A percentile compares a stretch with the other conserved stretches of the same genome.
Conservation (phyloP, 805 yeast genomes). For the Yarrowia bubula region DNA sequence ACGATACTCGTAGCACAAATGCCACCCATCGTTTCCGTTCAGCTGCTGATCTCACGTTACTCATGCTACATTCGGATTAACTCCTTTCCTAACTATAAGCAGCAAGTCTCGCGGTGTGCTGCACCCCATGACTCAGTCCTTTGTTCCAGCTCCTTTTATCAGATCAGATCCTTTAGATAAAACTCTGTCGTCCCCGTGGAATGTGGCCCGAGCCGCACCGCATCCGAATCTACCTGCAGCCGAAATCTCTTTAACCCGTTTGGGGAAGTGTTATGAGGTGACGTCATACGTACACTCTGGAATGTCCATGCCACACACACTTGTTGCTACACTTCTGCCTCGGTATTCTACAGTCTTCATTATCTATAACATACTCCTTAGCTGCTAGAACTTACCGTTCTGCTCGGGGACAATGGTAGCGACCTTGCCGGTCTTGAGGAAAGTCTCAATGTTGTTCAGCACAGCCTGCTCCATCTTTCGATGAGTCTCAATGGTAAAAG, state of each 20-base stretch:
- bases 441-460: slow-evolving; percentile 59
- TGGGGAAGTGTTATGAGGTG: not conserved
- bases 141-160: not conserved
- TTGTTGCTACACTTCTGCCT: not conserved
- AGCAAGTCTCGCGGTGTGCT: not conserved
- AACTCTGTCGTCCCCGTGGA: not conserved
- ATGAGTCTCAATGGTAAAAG: slow-evolving; percentile 44
- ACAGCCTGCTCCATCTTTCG: slow-evolving; percentile 75
- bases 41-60: no score
- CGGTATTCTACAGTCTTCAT: no score
- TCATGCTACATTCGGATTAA: no score
- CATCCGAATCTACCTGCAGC: no score
- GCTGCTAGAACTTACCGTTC: slow-evolving; percentile 27
- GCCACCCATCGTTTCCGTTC: no score
- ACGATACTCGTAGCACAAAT: no score
- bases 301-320: not conserved
- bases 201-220: not conserved
- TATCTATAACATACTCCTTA: no score
- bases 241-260: not conserved
- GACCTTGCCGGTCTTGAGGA: slow-evolving; percentile 64
- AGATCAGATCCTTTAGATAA: not conserved
- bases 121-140: not conserved
- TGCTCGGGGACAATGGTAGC: slow-evolving; percentile 73
- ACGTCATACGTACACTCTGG: not conserved
- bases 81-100: not conserved